Base-by-base conservation (phyloP, 805 yeast genomes). In the Wickerhamiella bombiphila region DNA sequence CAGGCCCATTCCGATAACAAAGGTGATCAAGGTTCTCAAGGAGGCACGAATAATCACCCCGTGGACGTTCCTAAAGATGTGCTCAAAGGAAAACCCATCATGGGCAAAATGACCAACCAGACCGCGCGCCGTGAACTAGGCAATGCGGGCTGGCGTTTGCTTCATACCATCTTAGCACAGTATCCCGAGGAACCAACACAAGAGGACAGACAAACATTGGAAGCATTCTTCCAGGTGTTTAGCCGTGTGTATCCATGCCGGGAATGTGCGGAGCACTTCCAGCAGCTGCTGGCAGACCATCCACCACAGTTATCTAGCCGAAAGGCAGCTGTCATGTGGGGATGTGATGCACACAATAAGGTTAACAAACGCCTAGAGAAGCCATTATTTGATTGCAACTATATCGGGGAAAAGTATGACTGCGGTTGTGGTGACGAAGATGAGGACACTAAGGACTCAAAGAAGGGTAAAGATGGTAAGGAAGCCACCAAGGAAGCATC, bases 211-310 rank as follows among this genome's bases (percentile, higher is more conserved):
- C 55, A 64, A 22, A 79, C 88, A 20, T 61, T 91, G 34, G 51
- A 59, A 14, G 69, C 63, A 41, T 91, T 75, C 55, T 67, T 91
- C 16, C 60, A 71, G 17, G 61, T 81, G 25, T 91, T 86, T 60
- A 85, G 91, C 1, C 82, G 86, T 50, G 88, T 91, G 7, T 91
- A 91, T 47, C 98, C 98, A 0, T 88, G 97, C 60, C 94, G 94
- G 3, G 96, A 88, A 55, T 91, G 97, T 60, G 96, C 98, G 0
- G 66, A 81, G 46, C 97, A 91, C 57, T 91, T 91, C 57, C 78
- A 70, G 45, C 60, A 70, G 52, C 60, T 88, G 46, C 59, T 91
- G 40, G 52, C 63, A 40, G 66, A 77, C 49, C 76, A 64, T 51
- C 97, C 98, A 1, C 95, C 94, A 2, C 98, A 91, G 52, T 67